phyloP scores from a whole-genome alignment of 805 yeast genomes.

The Candida verbasci region DNA sequence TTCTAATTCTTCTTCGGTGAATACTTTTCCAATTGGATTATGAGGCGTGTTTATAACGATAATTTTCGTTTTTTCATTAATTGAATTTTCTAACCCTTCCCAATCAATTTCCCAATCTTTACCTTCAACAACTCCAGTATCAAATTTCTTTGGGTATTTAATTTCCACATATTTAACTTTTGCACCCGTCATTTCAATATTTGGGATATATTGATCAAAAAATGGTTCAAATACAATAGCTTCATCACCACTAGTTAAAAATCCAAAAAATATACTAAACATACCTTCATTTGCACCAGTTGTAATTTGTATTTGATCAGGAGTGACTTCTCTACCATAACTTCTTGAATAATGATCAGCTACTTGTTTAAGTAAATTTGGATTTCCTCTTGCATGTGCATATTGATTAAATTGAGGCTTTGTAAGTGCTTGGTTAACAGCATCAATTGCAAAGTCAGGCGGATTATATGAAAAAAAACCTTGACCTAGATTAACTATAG shows the following conservation, averaged over 20 bases:
- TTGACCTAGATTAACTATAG: conserved; percentile 87
- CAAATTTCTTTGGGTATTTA: conserved; percentile 74
- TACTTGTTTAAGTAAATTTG: conserved; percentile 65
- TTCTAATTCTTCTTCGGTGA: conserved; percentile 67
- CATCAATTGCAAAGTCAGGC: conserved; percentile 84
- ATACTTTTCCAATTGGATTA: conserved; percentile 92
- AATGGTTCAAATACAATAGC: conserved; percentile 96
- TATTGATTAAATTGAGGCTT: conserved; percentile 82
- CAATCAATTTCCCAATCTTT: conserved; percentile 86
- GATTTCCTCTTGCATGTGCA: conserved; percentile 87
- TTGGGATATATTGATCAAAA: conserved; percentile 94
- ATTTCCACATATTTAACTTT: conserved; percentile 82
- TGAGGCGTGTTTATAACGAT: conserved; percentile 91
- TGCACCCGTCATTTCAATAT: conserved; percentile 92
- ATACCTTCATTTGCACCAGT: conserved; percentile 99
- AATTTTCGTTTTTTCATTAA: conserved; percentile 74
- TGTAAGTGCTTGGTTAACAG: conserved; percentile 72
- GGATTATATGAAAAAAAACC: conserved; percentile 97
- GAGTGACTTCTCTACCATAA: conserved; percentile 53
- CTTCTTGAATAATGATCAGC: conserved; percentile 67
- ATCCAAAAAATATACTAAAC: conserved; percentile 77
- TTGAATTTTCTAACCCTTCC: conserved; percentile 66
- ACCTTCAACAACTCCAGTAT: conserved; percentile 62
- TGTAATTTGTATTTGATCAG: conserved; percentile 70
- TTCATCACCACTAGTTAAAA: conserved; percentile 84